phyloP scores from a whole-genome alignment of 495 filamentous ascomycete genomes.

The Penicillium dipodomyicola region DNA sequence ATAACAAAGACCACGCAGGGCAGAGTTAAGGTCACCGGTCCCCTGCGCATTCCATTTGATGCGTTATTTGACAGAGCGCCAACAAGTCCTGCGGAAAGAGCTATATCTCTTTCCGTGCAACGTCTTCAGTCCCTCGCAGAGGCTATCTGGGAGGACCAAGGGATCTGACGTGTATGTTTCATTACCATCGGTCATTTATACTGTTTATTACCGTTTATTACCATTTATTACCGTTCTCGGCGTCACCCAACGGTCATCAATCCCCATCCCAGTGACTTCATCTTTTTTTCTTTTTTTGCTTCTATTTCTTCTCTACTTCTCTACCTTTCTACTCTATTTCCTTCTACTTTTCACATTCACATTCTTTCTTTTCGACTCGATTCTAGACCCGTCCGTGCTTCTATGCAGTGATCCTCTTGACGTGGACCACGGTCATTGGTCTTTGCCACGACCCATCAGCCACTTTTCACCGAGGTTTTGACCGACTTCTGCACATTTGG shows the following conservation, averaged over 20 bases:
- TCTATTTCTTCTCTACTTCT: neutral
- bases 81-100: no score
- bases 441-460: constrained; percentile 27
- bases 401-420: constrained; percentile 32
- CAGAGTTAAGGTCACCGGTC: no score
- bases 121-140: no score
- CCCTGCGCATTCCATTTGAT: no score
- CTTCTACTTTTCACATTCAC: no score
- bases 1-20: no score
- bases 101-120: no score
- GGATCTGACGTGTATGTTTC: no score
- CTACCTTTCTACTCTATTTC: neutral
- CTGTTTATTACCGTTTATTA: neutral
- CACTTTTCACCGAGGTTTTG: constrained; percentile 28
- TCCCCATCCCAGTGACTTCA: neutral
- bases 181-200: neutral
- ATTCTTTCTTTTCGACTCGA: neutral
- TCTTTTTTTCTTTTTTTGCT: constrained; percentile 1
- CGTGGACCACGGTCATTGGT: constrained; percentile 46
- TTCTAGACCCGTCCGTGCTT: constrained; percentile 24
- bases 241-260: neutral
- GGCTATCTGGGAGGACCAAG: no score
- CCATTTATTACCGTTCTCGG: neutral
- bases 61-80: no score
- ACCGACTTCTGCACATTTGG: constrained; percentile 29